A percentile compares a stretch with the other conserved stretches of the same genome.
These are phyloP conservation scores for Podaxis sp. DNA, from an alignment of 768 basidiomycete genomes.

Conservation along the genomic window DNA sequence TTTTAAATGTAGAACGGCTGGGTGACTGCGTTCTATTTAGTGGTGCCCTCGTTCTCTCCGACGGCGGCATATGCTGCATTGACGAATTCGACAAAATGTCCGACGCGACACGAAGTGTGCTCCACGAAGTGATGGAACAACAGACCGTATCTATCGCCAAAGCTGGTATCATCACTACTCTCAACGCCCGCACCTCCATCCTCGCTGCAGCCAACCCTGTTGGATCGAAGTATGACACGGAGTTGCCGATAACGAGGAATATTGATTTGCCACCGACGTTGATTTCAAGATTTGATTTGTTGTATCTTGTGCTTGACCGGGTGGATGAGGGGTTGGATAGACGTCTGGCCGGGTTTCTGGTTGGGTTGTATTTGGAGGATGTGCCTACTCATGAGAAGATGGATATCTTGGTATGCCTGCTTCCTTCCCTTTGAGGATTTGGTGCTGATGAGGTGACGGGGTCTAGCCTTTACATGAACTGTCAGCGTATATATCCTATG, in stretches of 20 bases:
- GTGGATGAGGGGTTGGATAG: slow-evolving; percentile 88
- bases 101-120: slow-evolving; percentile 91
- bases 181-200: slow-evolving; percentile 98
- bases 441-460: not conserved
- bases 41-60: slow-evolving; percentile 90
- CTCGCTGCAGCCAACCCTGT: slow-evolving; percentile 97
- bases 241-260: slow-evolving; percentile 89
- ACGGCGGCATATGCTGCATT: slow-evolving; percentile 97
- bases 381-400: slow-evolving; percentile 56
- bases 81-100: slow-evolving; percentile 99
- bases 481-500: slow-evolving; percentile 92
- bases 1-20: too few species aligned
- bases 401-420: slow-evolving; percentile 65
- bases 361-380: slow-evolving; percentile 92
- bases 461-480: slow-evolving; percentile 82
- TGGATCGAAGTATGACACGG: slow-evolving; percentile 90
- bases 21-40: slow-evolving; percentile 29
- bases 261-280: slow-evolving; percentile 97
- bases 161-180: slow-evolving; percentile 96
- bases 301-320: slow-evolving; percentile 94
- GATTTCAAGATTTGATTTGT: slow-evolving; percentile 94
- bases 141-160: slow-evolving; percentile 99
- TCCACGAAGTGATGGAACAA: slow-evolving; percentile 99
- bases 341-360: slow-evolving; percentile 86
- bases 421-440: not conserved